Percentiles rank a stretch among this genome's conserved stretches.
phyloP scores from a whole-genome alignment of 495 filamentous ascomycete species.

The Penicillium steckii region DNA sequence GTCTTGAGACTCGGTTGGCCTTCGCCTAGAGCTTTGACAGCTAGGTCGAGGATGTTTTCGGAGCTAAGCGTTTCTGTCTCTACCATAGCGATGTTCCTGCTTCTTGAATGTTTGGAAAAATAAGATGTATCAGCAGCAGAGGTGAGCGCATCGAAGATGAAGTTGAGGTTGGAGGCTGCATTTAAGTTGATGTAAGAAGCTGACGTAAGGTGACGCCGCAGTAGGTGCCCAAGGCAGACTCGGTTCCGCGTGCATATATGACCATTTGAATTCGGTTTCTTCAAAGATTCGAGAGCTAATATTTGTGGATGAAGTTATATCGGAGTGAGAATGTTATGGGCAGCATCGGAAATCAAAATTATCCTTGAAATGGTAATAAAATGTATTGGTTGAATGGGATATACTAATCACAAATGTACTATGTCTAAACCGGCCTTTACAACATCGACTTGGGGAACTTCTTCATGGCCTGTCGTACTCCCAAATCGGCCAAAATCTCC shows the following conservation, averaged over 20 bases:
- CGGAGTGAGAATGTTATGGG: too few species aligned
- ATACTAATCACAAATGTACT: background rate
- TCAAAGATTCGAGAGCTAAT: too few species aligned
- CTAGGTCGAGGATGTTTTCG: constrained; percentile 35
- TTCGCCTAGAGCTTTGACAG: constrained; percentile 30
- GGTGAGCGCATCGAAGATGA: background rate
- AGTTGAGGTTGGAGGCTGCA: background rate
- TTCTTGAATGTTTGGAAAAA: background rate
- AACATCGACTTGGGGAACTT: constrained; percentile 81
- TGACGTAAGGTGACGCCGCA: background rate
- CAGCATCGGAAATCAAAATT: too few species aligned
- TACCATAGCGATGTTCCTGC: constrained; percentile 19
- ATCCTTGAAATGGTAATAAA: background rate
- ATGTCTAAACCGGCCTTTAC: constrained; percentile 35
- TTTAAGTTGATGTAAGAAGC: background rate
- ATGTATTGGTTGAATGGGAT: background rate
- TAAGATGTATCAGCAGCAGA: background rate
- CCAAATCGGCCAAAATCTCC: constrained; percentile 79
- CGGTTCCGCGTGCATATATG: too few species aligned
- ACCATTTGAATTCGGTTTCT: too few species aligned
- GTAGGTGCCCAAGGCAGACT: background rate
- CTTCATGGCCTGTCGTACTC: constrained; percentile 79
- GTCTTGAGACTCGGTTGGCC: constrained; percentile 59
- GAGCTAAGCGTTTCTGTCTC: constrained; percentile 20
- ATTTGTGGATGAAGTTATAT: too few species aligned